These are phyloP conservation scores for Aspergillus vadensis DNA, from an alignment of 2,329 filamentous ascomycete genomes.

Conservation along the genomic window DNA sequence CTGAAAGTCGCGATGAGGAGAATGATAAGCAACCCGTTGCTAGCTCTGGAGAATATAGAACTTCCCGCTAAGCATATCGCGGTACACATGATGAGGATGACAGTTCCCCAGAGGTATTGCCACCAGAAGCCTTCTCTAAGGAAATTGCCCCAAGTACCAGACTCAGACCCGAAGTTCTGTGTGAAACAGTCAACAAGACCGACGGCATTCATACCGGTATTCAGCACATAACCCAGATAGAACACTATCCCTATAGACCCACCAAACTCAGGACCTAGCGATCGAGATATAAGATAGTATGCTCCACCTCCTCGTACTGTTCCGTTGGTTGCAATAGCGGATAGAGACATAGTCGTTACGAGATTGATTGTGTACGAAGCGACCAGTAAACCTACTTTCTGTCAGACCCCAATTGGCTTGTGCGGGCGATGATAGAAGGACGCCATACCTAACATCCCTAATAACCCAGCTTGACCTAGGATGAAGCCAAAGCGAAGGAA, in stretches of 20 bases:
- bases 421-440: background rate
- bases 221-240: constrained; percentile 86
- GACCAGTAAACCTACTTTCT: constrained; percentile 64
- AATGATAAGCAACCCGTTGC: constrained; percentile 72
- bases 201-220: constrained; percentile 83
- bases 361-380: constrained; percentile 79
- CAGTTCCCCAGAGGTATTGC: constrained; percentile 73
- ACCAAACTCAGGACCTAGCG: constrained; percentile 83
- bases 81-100: constrained; percentile 71
- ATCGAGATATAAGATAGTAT: constrained; percentile 85
- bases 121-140: constrained; percentile 75
- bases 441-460: constrained; percentile 73
- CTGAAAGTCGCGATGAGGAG: constrained; percentile 74
- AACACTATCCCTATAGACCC: constrained; percentile 86
- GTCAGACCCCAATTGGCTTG: background rate
- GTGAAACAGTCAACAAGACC: constrained; percentile 81
- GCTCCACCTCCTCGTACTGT: constrained; percentile 85
- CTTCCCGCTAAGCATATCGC: constrained; percentile 77
- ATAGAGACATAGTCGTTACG: constrained; percentile 82
- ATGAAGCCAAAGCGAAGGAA: constrained; percentile 87
- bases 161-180: constrained; percentile 67
- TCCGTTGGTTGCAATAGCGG: constrained; percentile 85
- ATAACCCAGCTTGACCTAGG: constrained; percentile 73
- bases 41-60: constrained; percentile 75
- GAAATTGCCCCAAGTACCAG: constrained; percentile 59